Conservation (phyloP, 352 stramenopile species). For the Poterioochromonas sp. region DNA sequence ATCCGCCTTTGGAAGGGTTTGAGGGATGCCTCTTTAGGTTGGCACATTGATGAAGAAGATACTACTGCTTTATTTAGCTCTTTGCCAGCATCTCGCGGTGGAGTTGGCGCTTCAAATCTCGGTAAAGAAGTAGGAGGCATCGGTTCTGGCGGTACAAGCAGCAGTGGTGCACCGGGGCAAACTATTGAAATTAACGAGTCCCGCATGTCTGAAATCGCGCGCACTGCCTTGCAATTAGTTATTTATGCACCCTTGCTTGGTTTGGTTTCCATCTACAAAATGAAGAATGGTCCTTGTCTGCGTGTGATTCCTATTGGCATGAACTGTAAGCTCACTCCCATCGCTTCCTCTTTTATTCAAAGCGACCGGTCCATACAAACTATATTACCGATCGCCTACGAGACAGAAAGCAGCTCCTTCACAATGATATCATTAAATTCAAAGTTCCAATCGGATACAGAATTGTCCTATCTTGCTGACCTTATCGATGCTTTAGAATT, state of each 20-base stretch:
- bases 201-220: no score
- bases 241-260: slow-evolving; percentile 24
- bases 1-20: slow-evolving; percentile 27
- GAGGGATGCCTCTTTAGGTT: slow-evolving; percentile 1
- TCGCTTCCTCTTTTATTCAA: neutral
- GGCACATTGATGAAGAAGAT: neutral
- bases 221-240: neutral
- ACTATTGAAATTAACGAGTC: neutral
- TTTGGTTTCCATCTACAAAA: slow-evolving; percentile 5
- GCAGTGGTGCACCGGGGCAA: neutral
- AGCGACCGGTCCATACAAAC: no score
- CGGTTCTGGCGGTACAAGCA: neutral
- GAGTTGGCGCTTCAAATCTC: neutral
- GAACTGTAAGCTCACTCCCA: no score
- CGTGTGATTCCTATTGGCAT: slow-evolving; percentile 11
- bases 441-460: no score
- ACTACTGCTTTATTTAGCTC: neutral
- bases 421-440: no score
- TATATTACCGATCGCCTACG: no score
- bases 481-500: no score
- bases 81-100: neutral
- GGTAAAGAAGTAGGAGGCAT: neutral
- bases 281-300: slow-evolving; percentile 13
- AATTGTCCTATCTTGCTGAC: no score
- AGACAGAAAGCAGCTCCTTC: neutral